Conservation (phyloP, 768 basidiomycete genomes). For the Boletus tylopilopsis region DNA sequence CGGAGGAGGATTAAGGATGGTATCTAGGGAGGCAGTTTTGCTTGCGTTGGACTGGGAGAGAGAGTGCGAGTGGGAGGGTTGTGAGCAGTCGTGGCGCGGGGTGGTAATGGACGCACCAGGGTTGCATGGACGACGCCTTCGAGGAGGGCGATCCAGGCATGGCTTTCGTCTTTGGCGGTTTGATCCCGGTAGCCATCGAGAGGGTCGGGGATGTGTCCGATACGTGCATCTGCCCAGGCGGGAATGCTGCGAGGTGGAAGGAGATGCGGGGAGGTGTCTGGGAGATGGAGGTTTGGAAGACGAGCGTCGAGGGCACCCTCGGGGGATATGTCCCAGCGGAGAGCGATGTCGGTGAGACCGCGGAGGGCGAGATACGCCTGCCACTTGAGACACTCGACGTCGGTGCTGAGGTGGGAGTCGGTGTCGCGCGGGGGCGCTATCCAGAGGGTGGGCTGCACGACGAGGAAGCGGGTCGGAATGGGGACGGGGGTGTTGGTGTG, state of each 20-base stretch:
- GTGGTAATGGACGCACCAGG: slow-evolving; percentile 43
- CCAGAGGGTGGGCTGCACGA: slow-evolving; percentile 56
- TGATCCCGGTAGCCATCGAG: slow-evolving; percentile 69
- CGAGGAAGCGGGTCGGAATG: slow-evolving; percentile 22
- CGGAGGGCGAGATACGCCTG: slow-evolving; percentile 71
- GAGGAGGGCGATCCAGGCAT: slow-evolving; percentile 78
- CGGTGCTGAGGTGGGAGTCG: slow-evolving; percentile 51
- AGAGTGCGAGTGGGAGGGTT: slow-evolving; percentile 41
- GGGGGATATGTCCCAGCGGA: slow-evolving; percentile 66
- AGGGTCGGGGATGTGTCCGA: slow-evolving; percentile 38
- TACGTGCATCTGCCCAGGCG: slow-evolving; percentile 62
- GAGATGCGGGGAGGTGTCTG: slow-evolving; percentile 43
- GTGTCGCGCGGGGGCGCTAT: slow-evolving; percentile 46
- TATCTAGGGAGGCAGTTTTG: slow-evolving; percentile 36
- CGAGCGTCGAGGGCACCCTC: slow-evolving; percentile 67
- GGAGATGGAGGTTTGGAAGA: slow-evolving; percentile 70
- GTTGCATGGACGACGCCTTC: slow-evolving; percentile 77
- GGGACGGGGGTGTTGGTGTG: slow-evolving; percentile 44
- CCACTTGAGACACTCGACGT: slow-evolving; percentile 89
- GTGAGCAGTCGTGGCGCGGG: slow-evolving; percentile 5
- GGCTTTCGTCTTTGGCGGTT: slow-evolving; percentile 63
- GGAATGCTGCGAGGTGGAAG: slow-evolving; percentile 67
- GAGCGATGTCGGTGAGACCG: slow-evolving; percentile 44
- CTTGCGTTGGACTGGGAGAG: slow-evolving; percentile 38
- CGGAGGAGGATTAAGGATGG: slow-evolving; percentile 60